Conservation (phyloP, 805 yeast species). For the Candida xiaguanensis region DNA sequence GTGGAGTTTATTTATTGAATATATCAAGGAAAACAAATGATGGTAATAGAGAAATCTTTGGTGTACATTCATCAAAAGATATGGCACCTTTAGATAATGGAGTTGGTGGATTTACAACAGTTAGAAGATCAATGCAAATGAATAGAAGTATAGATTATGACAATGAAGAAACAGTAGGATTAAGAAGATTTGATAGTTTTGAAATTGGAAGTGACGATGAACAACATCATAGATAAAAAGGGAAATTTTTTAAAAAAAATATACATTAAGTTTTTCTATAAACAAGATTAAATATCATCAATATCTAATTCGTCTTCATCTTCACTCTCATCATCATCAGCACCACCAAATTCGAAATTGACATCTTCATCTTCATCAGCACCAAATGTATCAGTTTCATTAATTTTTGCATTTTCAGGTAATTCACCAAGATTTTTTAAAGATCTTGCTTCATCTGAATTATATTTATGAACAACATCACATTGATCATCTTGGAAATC, state of each 20-base stretch:
- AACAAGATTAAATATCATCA: conserved; percentile 72
- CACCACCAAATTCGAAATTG: conserved; percentile 96
- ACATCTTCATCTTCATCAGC: conserved; percentile 96
- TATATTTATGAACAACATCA: conserved; percentile 95
- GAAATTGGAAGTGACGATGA: conserved; percentile 47
- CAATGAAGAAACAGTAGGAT: conserved; percentile 47
- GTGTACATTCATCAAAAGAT: conserved; percentile 52
- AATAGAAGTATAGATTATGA: conserved; percentile 40
- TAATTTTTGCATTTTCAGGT: conserved; percentile 95
- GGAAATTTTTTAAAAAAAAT: not conserved
- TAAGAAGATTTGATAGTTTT: conserved; percentile 61
- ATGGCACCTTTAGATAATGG: conserved; percentile 77
- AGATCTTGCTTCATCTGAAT: conserved; percentile 96
- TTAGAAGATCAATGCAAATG: conserved; percentile 72
- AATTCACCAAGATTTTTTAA: conserved; percentile 93
- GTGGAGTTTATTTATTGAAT: conserved; percentile 82
- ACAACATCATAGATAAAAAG: conserved; percentile 2
- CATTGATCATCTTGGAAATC: conserved; percentile 98
- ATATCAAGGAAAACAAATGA: conserved; percentile 65
- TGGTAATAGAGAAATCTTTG: conserved; percentile 50
- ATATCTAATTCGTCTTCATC: conserved; percentile 77
- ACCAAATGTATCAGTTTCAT: conserved; percentile 96
- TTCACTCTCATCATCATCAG: conserved; percentile 74
- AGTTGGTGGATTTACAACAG: conserved; percentile 65
- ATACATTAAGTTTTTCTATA: conserved; percentile 1